These are phyloP conservation scores for Evernia prunastri DNA, from an alignment of 495 filamentous ascomycete genomes.

Conservation along the genomic window DNA sequence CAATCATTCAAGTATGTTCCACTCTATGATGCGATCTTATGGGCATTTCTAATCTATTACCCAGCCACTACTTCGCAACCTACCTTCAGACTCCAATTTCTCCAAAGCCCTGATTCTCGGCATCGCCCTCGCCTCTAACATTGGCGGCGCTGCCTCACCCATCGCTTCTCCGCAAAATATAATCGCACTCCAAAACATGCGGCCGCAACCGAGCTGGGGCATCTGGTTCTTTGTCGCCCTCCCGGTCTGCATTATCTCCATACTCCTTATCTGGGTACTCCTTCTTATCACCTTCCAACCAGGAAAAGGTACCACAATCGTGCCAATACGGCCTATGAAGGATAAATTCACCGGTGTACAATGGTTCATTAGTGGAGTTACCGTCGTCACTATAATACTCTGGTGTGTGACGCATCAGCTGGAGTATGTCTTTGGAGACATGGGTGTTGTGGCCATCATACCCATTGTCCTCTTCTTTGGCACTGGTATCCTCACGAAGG, in stretches of 20 bases:
- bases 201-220: slow-evolving; percentile 80
- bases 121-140: slow-evolving; percentile 91
- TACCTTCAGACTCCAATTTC: slow-evolving; percentile 82
- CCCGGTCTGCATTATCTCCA: slow-evolving; percentile 84
- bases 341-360: slow-evolving; percentile 85
- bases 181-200: slow-evolving; percentile 92
- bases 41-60: slow-evolving; percentile 18
- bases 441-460: slow-evolving; percentile 97
- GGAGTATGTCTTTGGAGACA: slow-evolving; percentile 83
- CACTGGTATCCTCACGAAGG: slow-evolving; percentile 93
- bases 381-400: slow-evolving; percentile 76
- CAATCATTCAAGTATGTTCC: slow-evolving; percentile 72
- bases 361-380: slow-evolving; percentile 84
- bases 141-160: slow-evolving; percentile 91
- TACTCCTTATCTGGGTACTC: slow-evolving; percentile 83
- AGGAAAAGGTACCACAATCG: slow-evolving; percentile 76
- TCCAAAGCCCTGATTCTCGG: slow-evolving; percentile 92
- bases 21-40: slow-evolving; percentile 7
- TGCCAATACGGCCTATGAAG: slow-evolving; percentile 80
- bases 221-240: slow-evolving; percentile 95
- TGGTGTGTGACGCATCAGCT: slow-evolving; percentile 93
- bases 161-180: slow-evolving; percentile 98
- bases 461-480: slow-evolving; percentile 95
- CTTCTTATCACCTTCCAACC: slow-evolving; percentile 80
- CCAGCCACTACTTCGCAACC: slow-evolving; percentile 89